Percentiles rank a stretch among this genome's conserved stretches.
phyloP scores from a whole-genome alignment of 352 stramenopile species.

The Pythium periplocum region DNA sequence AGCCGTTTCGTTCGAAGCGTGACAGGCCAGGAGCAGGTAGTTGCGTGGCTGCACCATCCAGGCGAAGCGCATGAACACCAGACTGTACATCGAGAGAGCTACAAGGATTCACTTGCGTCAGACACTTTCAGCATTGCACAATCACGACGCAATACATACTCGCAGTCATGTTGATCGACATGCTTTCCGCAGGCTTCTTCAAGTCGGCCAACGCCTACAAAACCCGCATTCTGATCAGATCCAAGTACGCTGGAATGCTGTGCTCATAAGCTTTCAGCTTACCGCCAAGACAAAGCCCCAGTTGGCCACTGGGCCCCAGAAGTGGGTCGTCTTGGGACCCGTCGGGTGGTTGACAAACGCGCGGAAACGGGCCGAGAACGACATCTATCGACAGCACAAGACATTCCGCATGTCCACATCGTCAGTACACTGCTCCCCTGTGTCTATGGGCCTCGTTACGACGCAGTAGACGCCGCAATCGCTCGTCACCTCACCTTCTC shows the following conservation, averaged over 20 bases:
- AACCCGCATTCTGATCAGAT: constrained; percentile 5
- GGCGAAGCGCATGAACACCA: constrained; percentile 87
- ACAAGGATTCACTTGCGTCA: neutral
- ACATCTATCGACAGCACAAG: constrained; percentile 5
- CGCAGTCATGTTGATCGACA: constrained; percentile 86
- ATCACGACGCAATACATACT: constrained; percentile 24
- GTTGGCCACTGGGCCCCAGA: constrained; percentile 86
- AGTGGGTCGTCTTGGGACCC: constrained; percentile 84
- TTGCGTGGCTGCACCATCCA: constrained; percentile 88
- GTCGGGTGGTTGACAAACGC: constrained; percentile 78
- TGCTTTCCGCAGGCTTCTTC: constrained; percentile 76
- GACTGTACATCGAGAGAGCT: constrained; percentile 81
- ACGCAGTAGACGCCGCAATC: too few relatives aligned
- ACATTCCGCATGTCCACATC: too few relatives aligned
- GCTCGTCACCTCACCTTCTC: too few relatives aligned
- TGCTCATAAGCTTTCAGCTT: constrained; percentile 11
- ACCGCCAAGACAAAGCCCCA: constrained; percentile 86
- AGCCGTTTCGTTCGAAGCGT: constrained; percentile 76
- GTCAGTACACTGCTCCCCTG: neutral
- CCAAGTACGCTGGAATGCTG: constrained; percentile 1
- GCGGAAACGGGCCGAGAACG: constrained; percentile 42
- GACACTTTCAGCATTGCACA: constrained; percentile 1
- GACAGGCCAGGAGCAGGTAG: constrained; percentile 79
- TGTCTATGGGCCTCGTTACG: too few relatives aligned
- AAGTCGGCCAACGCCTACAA: constrained; percentile 74